Evolutionary conservation across 106 monocot species (phyloP).

Genomic region (Phalaenopsis aphrodite): DNA sequence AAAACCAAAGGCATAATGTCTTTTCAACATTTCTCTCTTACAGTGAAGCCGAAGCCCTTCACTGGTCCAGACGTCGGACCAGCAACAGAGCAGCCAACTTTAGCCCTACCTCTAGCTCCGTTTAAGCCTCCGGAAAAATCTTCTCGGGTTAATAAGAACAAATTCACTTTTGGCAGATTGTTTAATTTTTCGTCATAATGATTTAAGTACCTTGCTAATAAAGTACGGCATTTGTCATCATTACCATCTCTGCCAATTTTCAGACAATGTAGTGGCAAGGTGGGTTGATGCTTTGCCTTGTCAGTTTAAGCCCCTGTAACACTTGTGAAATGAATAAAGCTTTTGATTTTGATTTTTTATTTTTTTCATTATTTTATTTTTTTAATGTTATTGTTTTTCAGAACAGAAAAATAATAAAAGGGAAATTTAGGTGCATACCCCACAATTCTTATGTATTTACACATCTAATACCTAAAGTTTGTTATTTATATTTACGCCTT

Average conservation of each 20-base stretch:
- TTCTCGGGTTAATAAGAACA: constrained; percentile 17
- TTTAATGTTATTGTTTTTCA: too few species aligned
- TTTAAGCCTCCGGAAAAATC: constrained; percentile 10
- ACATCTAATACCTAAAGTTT: too few species aligned
- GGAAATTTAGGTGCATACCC: too few species aligned
- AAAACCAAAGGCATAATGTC: neutral
- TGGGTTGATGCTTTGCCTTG: neutral
- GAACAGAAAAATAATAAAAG: too few species aligned
- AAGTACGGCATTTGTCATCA: neutral
- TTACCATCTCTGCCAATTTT: too few species aligned
- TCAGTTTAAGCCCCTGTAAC: neutral
- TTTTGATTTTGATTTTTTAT: too few species aligned
- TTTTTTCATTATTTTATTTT: too few species aligned
- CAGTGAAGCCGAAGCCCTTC: constrained; percentile 12
- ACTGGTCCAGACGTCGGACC: neutral
- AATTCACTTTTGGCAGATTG: constrained; percentile 15
- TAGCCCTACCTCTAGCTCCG: neutral
- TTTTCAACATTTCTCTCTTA: neutral
- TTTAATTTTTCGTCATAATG: constrained; percentile 26
- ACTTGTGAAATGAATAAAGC: too few species aligned
- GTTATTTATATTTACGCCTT: too few species aligned
- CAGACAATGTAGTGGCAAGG: too few species aligned
- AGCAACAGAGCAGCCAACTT: neutral
- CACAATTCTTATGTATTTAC: too few species aligned
- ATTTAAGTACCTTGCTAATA: neutral